Conservation (phyloP, 2,329 filamentous ascomycete genomes). For the Colletotrichum cordylinicola region DNA sequence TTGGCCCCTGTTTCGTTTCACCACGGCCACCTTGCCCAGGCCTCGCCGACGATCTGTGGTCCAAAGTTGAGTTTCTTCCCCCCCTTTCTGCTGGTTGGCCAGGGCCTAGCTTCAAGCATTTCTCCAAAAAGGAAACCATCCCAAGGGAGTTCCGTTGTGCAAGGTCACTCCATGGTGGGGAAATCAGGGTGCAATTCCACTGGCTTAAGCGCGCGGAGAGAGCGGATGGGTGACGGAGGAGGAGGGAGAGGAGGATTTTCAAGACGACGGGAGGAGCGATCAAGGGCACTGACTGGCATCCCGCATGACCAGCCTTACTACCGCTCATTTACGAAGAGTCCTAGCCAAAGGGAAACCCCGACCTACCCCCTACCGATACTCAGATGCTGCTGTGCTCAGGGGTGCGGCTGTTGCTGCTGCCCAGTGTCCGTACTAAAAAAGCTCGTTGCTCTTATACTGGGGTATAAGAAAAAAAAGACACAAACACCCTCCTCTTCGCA, state of each 20-base stretch:
- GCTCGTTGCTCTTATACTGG: background rate
- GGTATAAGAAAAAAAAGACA: background rate
- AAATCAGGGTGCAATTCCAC: background rate
- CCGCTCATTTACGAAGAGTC: background rate
- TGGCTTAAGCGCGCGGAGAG: conserved; percentile 1
- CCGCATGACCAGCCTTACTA: conserved; percentile 4
- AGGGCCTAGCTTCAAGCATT: background rate
- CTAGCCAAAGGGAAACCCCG: background rate
- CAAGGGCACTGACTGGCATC: conserved; percentile 7
- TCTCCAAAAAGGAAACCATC: background rate
- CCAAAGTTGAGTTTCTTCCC: background rate
- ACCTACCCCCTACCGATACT: background rate
- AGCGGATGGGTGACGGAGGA: background rate
- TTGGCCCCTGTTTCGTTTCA: conserved; percentile 24
- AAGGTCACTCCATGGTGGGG: background rate
- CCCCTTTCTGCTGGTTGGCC: background rate
- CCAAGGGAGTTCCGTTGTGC: background rate
- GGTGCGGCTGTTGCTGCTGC: background rate
- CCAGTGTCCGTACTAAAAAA: background rate
- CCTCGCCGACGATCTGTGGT: conserved; percentile 16
- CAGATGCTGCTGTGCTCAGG: conserved; percentile 19
- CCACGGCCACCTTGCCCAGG: conserved; percentile 15
- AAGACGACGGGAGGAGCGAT: background rate
- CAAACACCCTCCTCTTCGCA: background rate
- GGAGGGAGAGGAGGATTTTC: background rate